Evolutionary conservation across 805 yeast species (phyloP).

Genomic region (Lachancea thermotolerans): DNA sequence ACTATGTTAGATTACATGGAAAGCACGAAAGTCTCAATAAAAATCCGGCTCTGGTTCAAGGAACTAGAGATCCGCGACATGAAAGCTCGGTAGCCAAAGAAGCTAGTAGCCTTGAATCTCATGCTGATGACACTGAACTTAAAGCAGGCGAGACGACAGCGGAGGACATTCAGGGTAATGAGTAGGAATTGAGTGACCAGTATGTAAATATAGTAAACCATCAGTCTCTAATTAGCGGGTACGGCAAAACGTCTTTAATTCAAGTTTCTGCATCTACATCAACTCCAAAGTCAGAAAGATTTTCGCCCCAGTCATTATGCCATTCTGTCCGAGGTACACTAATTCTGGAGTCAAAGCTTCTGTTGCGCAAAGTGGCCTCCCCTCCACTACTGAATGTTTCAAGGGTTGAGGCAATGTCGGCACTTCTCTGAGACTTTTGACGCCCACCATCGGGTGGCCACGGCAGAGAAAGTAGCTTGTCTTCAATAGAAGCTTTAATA

Average conservation of each 20-base stretch:
- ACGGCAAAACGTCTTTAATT: neutral
- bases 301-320: conserved; percentile 80
- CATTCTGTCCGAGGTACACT: conserved; percentile 44
- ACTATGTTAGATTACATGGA: conserved; percentile 18
- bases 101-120: conserved; percentile 7
- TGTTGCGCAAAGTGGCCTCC: conserved; percentile 29
- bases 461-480: conserved; percentile 60
- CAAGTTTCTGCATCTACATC: conserved; percentile 54
- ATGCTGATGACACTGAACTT: conserved; percentile 33
- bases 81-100: conserved; percentile 14
- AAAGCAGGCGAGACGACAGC: conserved; percentile 35
- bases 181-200: neutral
- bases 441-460: conserved; percentile 90
- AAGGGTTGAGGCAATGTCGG: conserved; percentile 4
- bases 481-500: conserved; percentile 26
- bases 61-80: too few relatives aligned
- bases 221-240: neutral
- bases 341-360: conserved; percentile 32
- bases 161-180: conserved; percentile 38
- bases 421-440: conserved; percentile 30
- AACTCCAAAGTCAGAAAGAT: conserved; percentile 79
- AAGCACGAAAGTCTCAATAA: too few relatives aligned
- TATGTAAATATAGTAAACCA: conserved; percentile 4
- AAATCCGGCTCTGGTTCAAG: too few relatives aligned
- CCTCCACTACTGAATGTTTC: conserved; percentile 20